Evolutionary conservation across 2,329 filamentous ascomycete species (phyloP).

Genomic region (Apiospora pterosperma): DNA sequence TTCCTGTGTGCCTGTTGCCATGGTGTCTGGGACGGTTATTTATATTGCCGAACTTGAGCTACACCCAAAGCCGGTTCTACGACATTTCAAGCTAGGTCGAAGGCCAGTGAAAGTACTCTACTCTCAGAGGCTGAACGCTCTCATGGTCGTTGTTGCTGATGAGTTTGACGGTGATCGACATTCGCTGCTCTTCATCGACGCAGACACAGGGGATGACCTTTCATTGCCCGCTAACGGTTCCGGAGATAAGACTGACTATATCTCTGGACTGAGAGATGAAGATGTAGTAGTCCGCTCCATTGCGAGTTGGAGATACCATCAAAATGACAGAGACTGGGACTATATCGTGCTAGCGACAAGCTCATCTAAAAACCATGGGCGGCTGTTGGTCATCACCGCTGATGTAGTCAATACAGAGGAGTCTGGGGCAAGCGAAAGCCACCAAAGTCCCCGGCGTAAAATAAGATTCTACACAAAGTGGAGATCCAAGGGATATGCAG

Average conservation of each 20-base stretch:
- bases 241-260: slow-evolving; percentile 37
- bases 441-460: slow-evolving; percentile 17
- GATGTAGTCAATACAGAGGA: slow-evolving; percentile 23
- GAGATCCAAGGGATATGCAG: slow-evolving; percentile 38
- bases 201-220: slow-evolving; percentile 49
- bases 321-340: slow-evolving; percentile 55
- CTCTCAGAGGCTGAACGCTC: slow-evolving; percentile 48
- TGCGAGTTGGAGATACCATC: slow-evolving; percentile 60
- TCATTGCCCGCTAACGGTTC: slow-evolving; percentile 41
- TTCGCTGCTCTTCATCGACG: slow-evolving; percentile 54
- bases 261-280: slow-evolving; percentile 52
- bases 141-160: slow-evolving; percentile 48
- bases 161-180: slow-evolving; percentile 29
- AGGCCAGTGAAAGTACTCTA: slow-evolving; percentile 52
- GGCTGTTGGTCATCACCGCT: slow-evolving; percentile 54
- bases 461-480: slow-evolving; percentile 55
- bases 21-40: slow-evolving; percentile 48
- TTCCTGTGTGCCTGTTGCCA: slow-evolving; percentile 41
- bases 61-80: slow-evolving; percentile 26
- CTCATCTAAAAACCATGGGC: slow-evolving; percentile 35
- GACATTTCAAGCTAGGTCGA: slow-evolving; percentile 28
- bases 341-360: slow-evolving; percentile 60
- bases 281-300: slow-evolving; percentile 60
- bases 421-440: slow-evolving; percentile 11
- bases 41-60: slow-evolving; percentile 50